Base-by-base conservation (phyloP, 2,329 filamentous ascomycete species). In the Parasarocladium wereldwijsianum region DNA sequence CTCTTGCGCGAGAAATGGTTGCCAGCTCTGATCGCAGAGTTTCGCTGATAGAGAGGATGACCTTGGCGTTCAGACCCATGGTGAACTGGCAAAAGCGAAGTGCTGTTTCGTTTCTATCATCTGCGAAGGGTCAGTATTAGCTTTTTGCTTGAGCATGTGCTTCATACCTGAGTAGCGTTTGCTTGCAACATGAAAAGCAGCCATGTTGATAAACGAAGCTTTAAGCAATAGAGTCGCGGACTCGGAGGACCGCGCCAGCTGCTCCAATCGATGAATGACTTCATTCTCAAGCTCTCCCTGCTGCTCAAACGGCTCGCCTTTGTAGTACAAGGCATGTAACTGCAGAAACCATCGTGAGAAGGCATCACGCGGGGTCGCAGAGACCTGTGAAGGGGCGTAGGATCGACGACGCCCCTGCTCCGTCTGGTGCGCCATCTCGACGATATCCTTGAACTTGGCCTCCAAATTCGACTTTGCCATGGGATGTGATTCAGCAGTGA, bases 211-310 rank as follows among this genome's bases (percentile, higher is more conserved):
- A 25, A 94, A 59, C 5, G 82, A 70, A 52, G 94, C 78, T 47
- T 85, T 90, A 37, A 81, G 67, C 17, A 94, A 51, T 9, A 71
- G 66, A 9, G 64, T 64, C 25, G 76, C 69, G 28, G 78, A 62
- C 2, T 69, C 65, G 8, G 73, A 65, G 36, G 75, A 70, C 46
- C 80, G 84, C 17, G 90, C 59, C 17, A 82, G 71, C 40, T 79
- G 68, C 27, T 75, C 68, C 21, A 93, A 58, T 29, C 85, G 78
- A 41, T 78, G 76, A 36, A 93, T 62, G 9, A 96, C 79, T 49
- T 93, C 84, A 34, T 73, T 73, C 51, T 94, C 86, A 17, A 94
- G 60, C 47, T 93, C 85, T 32, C 77, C 70, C 38, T 85, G 79
- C 36, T 77, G 73, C 42, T 90, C 86, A 25, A 74, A 66, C 3